Conservation (phyloP, 495 filamentous ascomycete genomes). For the Thozetella sp. region DNA sequence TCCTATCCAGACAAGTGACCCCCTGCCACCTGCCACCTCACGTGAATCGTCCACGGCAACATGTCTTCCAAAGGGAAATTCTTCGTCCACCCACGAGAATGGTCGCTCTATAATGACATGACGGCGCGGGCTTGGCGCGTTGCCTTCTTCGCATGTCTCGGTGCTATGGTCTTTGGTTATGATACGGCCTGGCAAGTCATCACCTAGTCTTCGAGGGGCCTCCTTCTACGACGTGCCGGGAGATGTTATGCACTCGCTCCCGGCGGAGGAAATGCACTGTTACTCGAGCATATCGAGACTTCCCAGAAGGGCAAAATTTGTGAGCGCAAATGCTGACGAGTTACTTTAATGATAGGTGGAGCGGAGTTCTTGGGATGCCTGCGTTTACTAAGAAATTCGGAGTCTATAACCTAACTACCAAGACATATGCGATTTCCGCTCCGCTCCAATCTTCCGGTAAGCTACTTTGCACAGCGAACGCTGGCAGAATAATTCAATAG, state of each 20-base stretch:
- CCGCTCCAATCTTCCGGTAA: background rate
- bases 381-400: background rate
- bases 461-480: background rate
- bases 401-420: background rate
- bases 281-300: too few relatives aligned
- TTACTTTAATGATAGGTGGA: too few relatives aligned
- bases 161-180: background rate
- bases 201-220: too few relatives aligned
- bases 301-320: too few relatives aligned
- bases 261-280: too few relatives aligned
- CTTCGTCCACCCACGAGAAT: background rate
- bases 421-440: background rate
- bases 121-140: background rate
- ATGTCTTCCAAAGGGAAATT: background rate
- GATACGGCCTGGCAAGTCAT: background rate
- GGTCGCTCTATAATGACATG: background rate
- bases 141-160: background rate
- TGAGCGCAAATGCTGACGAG: too few relatives aligned
- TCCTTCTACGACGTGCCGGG: too few relatives aligned
- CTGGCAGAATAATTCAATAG: background rate
- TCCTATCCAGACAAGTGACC: too few relatives aligned
- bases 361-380: background rate
- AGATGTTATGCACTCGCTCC: too few relatives aligned
- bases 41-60: too few relatives aligned
- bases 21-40: too few relatives aligned